These are phyloP conservation scores for Diversispora eburnea DNA, from an alignment of 192 early-diverging fungal genomes.

Conservation along the genomic window DNA sequence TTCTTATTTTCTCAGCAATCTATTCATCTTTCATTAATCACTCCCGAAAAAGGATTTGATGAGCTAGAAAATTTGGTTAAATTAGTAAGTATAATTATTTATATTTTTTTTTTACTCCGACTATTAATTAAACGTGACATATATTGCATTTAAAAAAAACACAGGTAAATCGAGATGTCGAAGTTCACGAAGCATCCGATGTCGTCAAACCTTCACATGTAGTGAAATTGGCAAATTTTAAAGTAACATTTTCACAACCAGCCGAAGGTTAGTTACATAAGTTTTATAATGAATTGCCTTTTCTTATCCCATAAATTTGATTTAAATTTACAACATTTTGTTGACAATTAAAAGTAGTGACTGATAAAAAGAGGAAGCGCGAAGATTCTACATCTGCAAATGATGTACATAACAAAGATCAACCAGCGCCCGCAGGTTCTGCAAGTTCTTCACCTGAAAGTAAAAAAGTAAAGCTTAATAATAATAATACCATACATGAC, in stretches of 20 bases:
- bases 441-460: background rate
- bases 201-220: constrained; percentile 6
- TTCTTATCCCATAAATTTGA: background rate
- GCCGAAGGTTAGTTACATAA: constrained; percentile 3
- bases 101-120: background rate
- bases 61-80: constrained; percentile 37
- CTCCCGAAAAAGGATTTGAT: constrained; percentile 31
- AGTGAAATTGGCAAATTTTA: constrained; percentile 16
- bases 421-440: background rate
- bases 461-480: constrained; percentile 10
- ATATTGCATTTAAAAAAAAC: background rate
- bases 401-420: background rate
- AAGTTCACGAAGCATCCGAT: constrained; percentile 1
- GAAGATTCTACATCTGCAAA: constrained; percentile 1
- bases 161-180: constrained; percentile 7
- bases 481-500: background rate
- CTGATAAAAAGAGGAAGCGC: constrained; percentile 1
- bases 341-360: background rate
- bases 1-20: constrained; percentile 19
- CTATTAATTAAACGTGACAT: background rate
- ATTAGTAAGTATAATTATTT: constrained; percentile 11
- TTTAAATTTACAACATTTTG: background rate
- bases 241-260: background rate
- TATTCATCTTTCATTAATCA: constrained; percentile 42
- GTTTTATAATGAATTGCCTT: background rate